These are phyloP conservation scores for Xerocomellus chrysenteron DNA, from an alignment of 768 basidiomycete species.

Conservation along the genomic window DNA sequence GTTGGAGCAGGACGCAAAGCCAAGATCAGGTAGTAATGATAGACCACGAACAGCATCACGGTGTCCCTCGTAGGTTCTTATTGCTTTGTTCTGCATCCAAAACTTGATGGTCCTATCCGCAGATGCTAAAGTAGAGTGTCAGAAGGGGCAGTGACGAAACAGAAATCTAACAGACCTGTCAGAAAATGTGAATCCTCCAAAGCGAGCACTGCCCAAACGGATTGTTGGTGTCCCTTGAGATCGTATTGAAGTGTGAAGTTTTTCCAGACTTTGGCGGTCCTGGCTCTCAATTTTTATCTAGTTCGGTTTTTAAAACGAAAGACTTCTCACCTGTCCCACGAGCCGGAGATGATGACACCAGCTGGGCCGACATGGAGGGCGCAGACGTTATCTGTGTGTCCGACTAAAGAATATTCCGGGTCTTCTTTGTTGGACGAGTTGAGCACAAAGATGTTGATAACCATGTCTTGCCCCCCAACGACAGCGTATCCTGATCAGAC, in stretches of 20 bases:
- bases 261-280: constrained; percentile 94
- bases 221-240: constrained; percentile 82
- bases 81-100: constrained; percentile 73
- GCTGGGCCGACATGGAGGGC: constrained; percentile 67
- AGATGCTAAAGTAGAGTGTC: constrained; percentile 55
- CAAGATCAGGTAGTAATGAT: constrained; percentile 75
- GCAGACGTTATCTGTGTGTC: constrained; percentile 91
- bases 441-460: constrained; percentile 81
- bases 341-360: constrained; percentile 87
- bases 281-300: constrained; percentile 33
- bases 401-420: constrained; percentile 79
- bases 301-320: background rate
- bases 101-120: constrained; percentile 94
- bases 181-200: constrained; percentile 74
- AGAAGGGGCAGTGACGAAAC: background rate
- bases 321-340: constrained; percentile 86
- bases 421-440: constrained; percentile 56
- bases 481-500: constrained; percentile 68
- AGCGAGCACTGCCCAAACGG: constrained; percentile 91
- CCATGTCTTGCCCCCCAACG: constrained; percentile 85
- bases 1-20: constrained; percentile 95
- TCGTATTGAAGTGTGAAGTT: constrained; percentile 69
- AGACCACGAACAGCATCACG: constrained; percentile 89
- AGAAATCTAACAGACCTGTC: constrained; percentile 58
- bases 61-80: constrained; percentile 83